Evolutionary conservation across 768 basidiomycete species (phyloP), one percentile per base, ranked within the genome.

Genomic region (Naganishia friedmannii): DNA sequence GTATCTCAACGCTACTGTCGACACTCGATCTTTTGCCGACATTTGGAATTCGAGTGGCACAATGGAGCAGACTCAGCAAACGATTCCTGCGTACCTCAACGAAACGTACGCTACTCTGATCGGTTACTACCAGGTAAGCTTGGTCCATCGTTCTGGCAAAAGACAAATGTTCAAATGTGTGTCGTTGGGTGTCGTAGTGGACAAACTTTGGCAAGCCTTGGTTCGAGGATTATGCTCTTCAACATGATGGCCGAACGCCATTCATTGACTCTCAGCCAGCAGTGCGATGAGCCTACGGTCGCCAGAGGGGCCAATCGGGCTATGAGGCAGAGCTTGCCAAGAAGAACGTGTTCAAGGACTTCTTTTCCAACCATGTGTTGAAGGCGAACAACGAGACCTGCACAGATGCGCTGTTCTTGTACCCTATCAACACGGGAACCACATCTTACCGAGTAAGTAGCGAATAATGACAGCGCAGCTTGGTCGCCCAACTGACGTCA

Each of bases 181-280:
- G 17, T 51, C 7, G 13, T 23, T 63, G 60, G 6, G 19, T n/a
- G 5, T 28, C 46, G 46, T 69, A 75, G 55, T 73, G 68, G 67
- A 70, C 54, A 37, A 63, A 74, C 19, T 70, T 77, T 53, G 75
- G 70, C 12, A 46, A 67, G 46, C 76, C 72, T 3, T 79, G 74
- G 70, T 73, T 74, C 65, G 70, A 66, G 13, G 78, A 74, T 34
- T 79, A 77, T 68, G 54, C 72, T 12, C 67, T 70, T 2, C 58
- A 68, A 54, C 72, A 77, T 66, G 71, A 75, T 26, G 77, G 77
- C 13, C 54, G 74, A 23, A 46, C 65, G 19, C 78, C 78, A 0
- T 74, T 76, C 66, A 68, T 75, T 48, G 74, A 70, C 54, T 70
- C 77, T 13, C 57, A 69, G 2, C 75, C 75, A 9, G 45, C 51